These are phyloP conservation scores for Suillus occidentalis DNA, from an alignment of 768 basidiomycete species.

Conservation along the genomic window DNA sequence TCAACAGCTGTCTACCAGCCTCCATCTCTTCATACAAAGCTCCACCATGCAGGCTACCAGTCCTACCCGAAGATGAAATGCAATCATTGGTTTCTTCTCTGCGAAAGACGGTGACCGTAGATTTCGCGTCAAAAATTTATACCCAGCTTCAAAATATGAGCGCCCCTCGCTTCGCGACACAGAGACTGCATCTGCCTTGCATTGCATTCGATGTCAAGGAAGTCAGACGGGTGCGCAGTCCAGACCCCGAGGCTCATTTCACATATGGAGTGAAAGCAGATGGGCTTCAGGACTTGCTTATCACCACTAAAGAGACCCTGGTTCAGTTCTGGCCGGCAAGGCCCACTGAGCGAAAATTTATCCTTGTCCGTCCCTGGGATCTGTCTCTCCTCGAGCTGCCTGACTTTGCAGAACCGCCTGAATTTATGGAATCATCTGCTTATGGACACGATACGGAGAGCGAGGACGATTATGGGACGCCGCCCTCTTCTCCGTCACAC, in stretches of 20 bases:
- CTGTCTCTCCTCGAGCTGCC: neutral
- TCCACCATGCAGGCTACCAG: neutral
- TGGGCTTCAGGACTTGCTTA: neutral
- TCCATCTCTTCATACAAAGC: neutral
- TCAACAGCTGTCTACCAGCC: too few species aligned
- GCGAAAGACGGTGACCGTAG: neutral
- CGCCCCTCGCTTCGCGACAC: neutral
- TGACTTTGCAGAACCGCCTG: neutral
- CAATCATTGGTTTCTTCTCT: neutral
- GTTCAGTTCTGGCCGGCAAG: neutral
- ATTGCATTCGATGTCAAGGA: neutral
- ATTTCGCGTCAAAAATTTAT: neutral
- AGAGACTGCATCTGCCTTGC: neutral
- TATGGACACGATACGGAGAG: neutral
- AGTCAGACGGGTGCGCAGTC: neutral
- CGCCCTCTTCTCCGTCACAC: neutral
- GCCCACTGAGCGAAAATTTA: neutral
- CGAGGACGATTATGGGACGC: neutral
- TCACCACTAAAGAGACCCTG: neutral
- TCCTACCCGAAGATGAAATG: neutral
- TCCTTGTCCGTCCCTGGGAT: neutral
- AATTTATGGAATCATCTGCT: neutral
- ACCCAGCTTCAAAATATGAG: neutral
- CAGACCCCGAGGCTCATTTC: neutral
- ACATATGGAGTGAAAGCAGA: neutral